A percentile compares a stretch with the other conserved stretches of the same genome.
Evolutionary conservation across 2,329 filamentous ascomycete genomes (phyloP).

Genomic region (Penicillium sp.): DNA sequence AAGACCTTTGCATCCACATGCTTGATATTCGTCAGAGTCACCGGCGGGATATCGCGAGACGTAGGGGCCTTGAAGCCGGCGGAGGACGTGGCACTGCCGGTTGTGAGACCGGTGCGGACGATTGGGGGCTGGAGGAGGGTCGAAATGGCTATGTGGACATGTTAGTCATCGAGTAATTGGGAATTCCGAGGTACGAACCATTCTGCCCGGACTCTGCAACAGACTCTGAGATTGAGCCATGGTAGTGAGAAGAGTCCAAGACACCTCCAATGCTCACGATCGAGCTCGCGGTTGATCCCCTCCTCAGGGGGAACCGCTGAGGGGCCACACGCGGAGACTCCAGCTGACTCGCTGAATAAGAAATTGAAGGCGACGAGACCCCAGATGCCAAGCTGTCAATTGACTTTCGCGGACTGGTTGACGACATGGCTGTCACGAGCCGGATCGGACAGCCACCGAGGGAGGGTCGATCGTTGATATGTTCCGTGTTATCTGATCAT

Average conservation of each 20-base stretch:
- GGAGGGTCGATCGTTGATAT: slow-evolving; percentile 22
- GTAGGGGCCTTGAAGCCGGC: slow-evolving; percentile 79
- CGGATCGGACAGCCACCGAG: slow-evolving; percentile 33
- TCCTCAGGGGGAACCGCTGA: slow-evolving; percentile 47
- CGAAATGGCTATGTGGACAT: slow-evolving; percentile 68
- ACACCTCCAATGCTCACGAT: slow-evolving; percentile 82
- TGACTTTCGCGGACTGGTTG: slow-evolving; percentile 61
- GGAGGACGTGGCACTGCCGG: slow-evolving; percentile 67
- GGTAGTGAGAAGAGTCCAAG: slow-evolving; percentile 63
- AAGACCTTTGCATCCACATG: slow-evolving; percentile 79
- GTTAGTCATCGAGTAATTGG: slow-evolving; percentile 8
- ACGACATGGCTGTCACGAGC: slow-evolving; percentile 54
- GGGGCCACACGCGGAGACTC: slow-evolving; percentile 36
- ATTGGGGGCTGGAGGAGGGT: slow-evolving; percentile 90
- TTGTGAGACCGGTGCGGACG: slow-evolving; percentile 78
- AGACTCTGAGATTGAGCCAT: slow-evolving; percentile 66
- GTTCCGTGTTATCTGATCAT: slow-evolving; percentile 34
- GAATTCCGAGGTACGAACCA: slow-evolving; percentile 49
- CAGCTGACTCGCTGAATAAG: slow-evolving; percentile 38
- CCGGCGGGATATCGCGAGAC: slow-evolving; percentile 85
- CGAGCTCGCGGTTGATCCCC: slow-evolving; percentile 84
- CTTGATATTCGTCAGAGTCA: slow-evolving; percentile 82
- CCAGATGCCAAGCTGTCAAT: slow-evolving; percentile 61
- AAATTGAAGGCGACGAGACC: slow-evolving; percentile 50
- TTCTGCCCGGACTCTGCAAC: slow-evolving; percentile 79